Base-by-base conservation (phyloP, 1,284 basidiomycete species). In the Meira miltonrushii region DNA sequence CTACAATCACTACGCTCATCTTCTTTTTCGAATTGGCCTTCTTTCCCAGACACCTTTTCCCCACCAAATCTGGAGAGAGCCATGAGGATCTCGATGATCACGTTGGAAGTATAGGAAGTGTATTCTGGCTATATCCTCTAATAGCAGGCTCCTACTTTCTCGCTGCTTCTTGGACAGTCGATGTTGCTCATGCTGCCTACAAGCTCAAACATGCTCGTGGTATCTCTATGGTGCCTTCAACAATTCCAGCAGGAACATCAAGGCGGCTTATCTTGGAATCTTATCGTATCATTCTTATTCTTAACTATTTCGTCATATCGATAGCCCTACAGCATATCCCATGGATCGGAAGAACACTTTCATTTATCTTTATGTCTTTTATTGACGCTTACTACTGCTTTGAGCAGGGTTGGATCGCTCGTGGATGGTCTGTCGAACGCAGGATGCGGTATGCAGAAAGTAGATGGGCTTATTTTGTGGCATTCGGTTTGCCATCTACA, bases 381-480 rank as follows among this genome's bases (percentile, higher is more conserved):
- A 66, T 77, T 40, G 75, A 78, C 50, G 74, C 70, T 28, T 78
- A 69, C 60, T 78, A 77, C 67, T 77, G 75, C 65, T 78, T 76
- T 48, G 75, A 78, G 56, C 73, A 71, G 39, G 67, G 67, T 2
- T 75, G 75, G 74, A 64, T 65, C 47, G 71, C 70, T 9, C 65
- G 72, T 33, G 75, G 75, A 13, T 71, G 69, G 69, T 37, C 57
- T 21, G 19, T 71, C 10, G 67, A 71, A 41, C 58, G 63, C 13
- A 59, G 75, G n/a, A 65, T 75, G 65, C 64, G 74, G n/a, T 77
- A 70, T 59, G 69, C 69, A 57, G 75, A 78, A 57, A 66, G 65
- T 39, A 57, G 75, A 13, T 78, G 75, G 75, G 68, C 71, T 47
- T 78, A 75, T 63, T 68, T 78, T 59, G 56, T 72, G 21, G 74